Evolutionary conservation across 2,329 filamentous ascomycete species (phyloP), one percentile per base, ranked within the genome.

Genomic region (Talaromyces albobiverticillius): DNA sequence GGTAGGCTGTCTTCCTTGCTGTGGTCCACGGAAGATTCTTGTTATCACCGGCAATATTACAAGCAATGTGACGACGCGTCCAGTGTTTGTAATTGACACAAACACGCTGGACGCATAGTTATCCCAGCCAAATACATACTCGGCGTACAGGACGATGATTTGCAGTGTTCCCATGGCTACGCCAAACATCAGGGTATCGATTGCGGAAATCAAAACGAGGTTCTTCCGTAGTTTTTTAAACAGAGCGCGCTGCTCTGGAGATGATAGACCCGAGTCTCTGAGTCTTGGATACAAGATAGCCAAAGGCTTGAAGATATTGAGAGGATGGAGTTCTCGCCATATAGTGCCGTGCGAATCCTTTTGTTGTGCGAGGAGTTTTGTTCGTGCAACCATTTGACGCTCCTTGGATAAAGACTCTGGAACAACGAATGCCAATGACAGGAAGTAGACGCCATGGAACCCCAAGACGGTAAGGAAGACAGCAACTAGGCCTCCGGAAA

Each of bases 351-450:
- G 65, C 3, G 70, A 60, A 41, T 73, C 67, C 14, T 59, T 53
- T 26, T 67, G 65, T 36, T 75, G 77, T 41, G 70, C 62, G 1
- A 68, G 73, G 63, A 89, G 79, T 64, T 87, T 90, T 55, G 90
- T 85, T 11, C 84, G 82, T 0, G 91, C 91, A 3, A 79, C 71
- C 25, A 80, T 67, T 69, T 93, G 90, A 4, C 88, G 84, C 55
- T 83, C 82, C 66, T 83, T 82, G 7, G 88, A 89, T 0, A 97
- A 73, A 0, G 92, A 96, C 66, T 99, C 94, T 0, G 94, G 94
- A 2, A 95, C 80, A 26, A 89, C 62, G 43, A 94, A 78, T 4
- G 81, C 67, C 25, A 95, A 76, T 64, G 88, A 88, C 1, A 87
- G 31, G 48, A 95, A 83, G 73, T 95, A 96, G 56, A 85, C 73